phyloP scores from a whole-genome alignment of 768 basidiomycete genomes.

The Leccinum rimulosum region DNA sequence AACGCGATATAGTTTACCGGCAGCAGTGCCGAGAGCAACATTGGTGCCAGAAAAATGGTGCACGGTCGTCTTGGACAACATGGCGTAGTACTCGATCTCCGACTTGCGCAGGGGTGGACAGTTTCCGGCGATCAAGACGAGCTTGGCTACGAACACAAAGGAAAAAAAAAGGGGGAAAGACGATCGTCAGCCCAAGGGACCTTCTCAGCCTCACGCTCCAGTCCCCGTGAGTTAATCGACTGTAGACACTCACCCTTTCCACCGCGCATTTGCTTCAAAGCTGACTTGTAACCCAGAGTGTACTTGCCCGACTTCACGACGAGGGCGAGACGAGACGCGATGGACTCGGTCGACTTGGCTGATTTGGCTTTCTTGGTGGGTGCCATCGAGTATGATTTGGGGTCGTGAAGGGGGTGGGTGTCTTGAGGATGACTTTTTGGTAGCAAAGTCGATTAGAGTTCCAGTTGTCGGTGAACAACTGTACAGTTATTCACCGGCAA shows the following conservation, averaged over 20 bases:
- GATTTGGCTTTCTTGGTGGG: slow-evolving; percentile 95
- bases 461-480: slow-evolving; percentile 19
- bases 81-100: slow-evolving; percentile 99
- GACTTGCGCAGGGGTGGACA: slow-evolving; percentile 99
- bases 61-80: slow-evolving; percentile 98
- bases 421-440: slow-evolving; percentile 15
- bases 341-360: slow-evolving; percentile 89
- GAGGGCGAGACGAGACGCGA: slow-evolving; percentile 87
- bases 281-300: slow-evolving; percentile 95
- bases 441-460: slow-evolving; percentile 13
- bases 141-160: slow-evolving; percentile 68
- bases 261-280: slow-evolving; percentile 95
- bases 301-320: slow-evolving; percentile 99
- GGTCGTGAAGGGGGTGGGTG: slow-evolving; percentile 14
- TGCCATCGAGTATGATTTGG: slow-evolving; percentile 62
- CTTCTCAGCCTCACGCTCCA: slow-evolving; percentile 99
- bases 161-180: slow-evolving; percentile 22
- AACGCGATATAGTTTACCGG: slow-evolving; percentile 98
- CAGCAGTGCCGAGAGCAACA: slow-evolving; percentile 97
- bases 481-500: slow-evolving; percentile 26
- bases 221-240: slow-evolving; percentile 68
- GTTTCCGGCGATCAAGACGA: slow-evolving; percentile 97
- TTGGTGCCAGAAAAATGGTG: slow-evolving; percentile 99
- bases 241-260: slow-evolving; percentile 82
- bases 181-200: slow-evolving; percentile 78